A percentile compares a stretch with the other conserved stretches of the same genome.
Evolutionary conservation across 2,329 filamentous ascomycete genomes (phyloP).

Genomic region (Colletotrichum cordylinicola): DNA sequence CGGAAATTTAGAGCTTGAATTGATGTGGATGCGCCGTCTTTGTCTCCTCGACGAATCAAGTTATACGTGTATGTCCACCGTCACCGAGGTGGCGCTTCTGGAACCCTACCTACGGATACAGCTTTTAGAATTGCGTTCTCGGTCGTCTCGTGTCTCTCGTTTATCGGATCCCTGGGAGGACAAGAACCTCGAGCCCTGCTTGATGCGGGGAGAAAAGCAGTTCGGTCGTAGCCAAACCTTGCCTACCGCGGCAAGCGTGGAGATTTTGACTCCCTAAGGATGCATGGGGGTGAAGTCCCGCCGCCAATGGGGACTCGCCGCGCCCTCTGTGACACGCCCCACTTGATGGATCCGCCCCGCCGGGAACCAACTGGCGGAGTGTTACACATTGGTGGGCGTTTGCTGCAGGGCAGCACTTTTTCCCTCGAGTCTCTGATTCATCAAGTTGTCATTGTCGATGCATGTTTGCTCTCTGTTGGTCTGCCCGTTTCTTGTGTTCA

Average conservation of each 20-base stretch:
- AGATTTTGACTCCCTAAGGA: not conserved
- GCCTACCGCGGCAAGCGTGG: not conserved
- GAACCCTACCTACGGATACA: not conserved
- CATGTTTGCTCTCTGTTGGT: not conserved
- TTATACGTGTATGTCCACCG: not conserved
- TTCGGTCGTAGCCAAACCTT: not conserved
- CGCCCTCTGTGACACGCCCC: not conserved
- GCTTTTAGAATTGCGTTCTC: not conserved
- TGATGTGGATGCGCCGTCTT: not conserved
- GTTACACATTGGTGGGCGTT: not conserved
- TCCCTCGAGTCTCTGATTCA: not conserved
- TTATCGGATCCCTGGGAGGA: not conserved
- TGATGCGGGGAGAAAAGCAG: not conserved
- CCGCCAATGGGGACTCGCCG: not conserved
- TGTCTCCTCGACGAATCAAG: not conserved
- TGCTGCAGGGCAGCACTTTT: not conserved
- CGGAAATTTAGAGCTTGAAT: not conserved
- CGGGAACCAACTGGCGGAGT: not conserved
- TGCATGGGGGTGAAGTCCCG: not conserved
- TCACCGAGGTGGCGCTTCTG: not conserved
- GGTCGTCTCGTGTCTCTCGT: not conserved
- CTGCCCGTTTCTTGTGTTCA: not conserved
- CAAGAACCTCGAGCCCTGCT: not conserved
- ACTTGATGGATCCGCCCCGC: not conserved
- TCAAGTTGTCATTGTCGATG: not conserved